phyloP scores from a whole-genome alignment of 495 filamentous ascomycete species.

The Lophiotrema nucula region DNA sequence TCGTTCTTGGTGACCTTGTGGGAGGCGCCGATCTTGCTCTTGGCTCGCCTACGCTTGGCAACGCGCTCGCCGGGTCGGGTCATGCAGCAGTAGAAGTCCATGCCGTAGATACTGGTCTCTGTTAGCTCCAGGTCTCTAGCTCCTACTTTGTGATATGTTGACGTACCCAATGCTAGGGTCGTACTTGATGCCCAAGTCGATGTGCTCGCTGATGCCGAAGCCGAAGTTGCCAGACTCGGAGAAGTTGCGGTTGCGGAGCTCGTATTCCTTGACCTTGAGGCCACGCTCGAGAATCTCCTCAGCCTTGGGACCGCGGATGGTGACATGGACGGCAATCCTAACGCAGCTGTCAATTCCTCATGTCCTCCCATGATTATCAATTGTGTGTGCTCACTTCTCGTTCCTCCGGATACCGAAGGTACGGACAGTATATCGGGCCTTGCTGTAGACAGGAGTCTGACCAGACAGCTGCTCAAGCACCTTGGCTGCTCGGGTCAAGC shows the following conservation, averaged over 20 bases:
- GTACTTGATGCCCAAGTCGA: slow-evolving; percentile 99
- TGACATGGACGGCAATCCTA: slow-evolving; percentile 99
- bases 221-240: slow-evolving; percentile 99
- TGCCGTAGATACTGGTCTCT: slow-evolving; percentile 77
- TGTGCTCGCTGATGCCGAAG: slow-evolving; percentile 99
- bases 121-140: slow-evolving; percentile 1
- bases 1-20: slow-evolving; percentile 92
- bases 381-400: slow-evolving; percentile 94
- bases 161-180: slow-evolving; percentile 60
- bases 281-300: slow-evolving; percentile 99
- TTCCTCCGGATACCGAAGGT: slow-evolving; percentile 99
- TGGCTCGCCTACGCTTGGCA: slow-evolving; percentile 85
- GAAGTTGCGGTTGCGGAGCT: slow-evolving; percentile 98
- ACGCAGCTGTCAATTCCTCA: slow-evolving; percentile 65
- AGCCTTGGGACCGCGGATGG: slow-evolving; percentile 98
- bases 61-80: slow-evolving; percentile 97
- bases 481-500: slow-evolving; percentile 99
- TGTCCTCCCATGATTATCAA: slow-evolving; percentile 78
- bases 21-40: slow-evolving; percentile 76
- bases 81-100: slow-evolving; percentile 99
- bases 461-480: slow-evolving; percentile 98
- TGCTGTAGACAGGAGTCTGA: slow-evolving; percentile 99
- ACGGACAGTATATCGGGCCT: slow-evolving; percentile 99
- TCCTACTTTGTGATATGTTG: not conserved
- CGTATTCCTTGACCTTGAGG: slow-evolving; percentile 99